Conservation (phyloP, 768 basidiomycete genomes). For the Russula dissimulans region DNA sequence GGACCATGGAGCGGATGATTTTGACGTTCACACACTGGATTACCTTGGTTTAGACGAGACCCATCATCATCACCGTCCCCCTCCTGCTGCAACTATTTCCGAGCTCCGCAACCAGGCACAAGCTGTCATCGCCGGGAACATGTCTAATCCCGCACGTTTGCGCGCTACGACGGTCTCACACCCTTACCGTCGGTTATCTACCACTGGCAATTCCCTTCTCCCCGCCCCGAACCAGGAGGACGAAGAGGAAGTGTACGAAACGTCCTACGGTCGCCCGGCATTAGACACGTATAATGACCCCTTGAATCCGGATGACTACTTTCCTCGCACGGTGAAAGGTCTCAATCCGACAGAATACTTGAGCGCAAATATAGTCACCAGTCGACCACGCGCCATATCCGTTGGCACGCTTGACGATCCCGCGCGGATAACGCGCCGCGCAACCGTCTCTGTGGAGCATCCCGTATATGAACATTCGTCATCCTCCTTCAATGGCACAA, state of each 20-base stretch:
- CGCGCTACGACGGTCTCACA: constrained; percentile 91
- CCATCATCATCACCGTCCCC: constrained; percentile 47
- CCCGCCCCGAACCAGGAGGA: constrained; percentile 55
- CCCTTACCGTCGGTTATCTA: constrained; percentile 69
- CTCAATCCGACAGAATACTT: constrained; percentile 18
- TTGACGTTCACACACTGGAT: constrained; percentile 90
- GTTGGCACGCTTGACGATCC: constrained; percentile 84
- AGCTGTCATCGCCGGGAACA: constrained; percentile 77
- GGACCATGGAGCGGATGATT: constrained; percentile 75
- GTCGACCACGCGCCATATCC: constrained; percentile 74
- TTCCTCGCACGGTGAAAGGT: constrained; percentile 27
- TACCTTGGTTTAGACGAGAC: constrained; percentile 88
- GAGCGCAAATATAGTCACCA: constrained; percentile 13
- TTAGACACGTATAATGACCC: constrained; percentile 52
- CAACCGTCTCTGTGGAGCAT: constrained; percentile 32
- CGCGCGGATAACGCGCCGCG: constrained; percentile 59
- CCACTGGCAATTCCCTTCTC: constrained; percentile 50
- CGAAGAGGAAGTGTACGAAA: constrained; percentile 68
- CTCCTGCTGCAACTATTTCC: constrained; percentile 81
- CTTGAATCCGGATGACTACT: constrained; percentile 52
- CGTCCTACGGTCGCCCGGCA: constrained; percentile 49
- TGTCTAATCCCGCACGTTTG: constrained; percentile 69
- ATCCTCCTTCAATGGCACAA: constrained; percentile 33
- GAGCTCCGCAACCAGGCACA: constrained; percentile 87
- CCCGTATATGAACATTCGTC: constrained; percentile 44